Evolutionary conservation across 2,329 filamentous ascomycete species (phyloP), one percentile per base, ranked within the genome.

Genomic region (Didymella glomerata): DNA sequence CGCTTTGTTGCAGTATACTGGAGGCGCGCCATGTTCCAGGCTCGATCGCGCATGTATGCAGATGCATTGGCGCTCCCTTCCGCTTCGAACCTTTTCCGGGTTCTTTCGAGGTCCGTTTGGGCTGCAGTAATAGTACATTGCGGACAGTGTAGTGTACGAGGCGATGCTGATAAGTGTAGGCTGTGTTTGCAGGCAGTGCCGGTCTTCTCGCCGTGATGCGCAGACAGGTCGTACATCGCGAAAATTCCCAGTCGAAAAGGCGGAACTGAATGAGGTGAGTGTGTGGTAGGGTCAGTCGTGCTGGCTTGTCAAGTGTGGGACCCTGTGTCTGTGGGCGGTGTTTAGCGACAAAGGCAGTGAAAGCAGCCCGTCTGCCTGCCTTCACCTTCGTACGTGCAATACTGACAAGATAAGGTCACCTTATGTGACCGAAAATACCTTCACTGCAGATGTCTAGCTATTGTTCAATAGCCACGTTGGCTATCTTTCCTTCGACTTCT

Each of bases 171-270:
- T 16, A 63, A 64, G 40, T 74, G 70, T 16, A 73, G 48, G 9
- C 24, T 25, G 57, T 74, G 72, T 9, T 62, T 56, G 51, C 71
- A 74, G 32, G 48, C 62, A 24, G 58, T 68, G 22, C 70, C 69
- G 24, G 57, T 49, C 14, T 48, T 46, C 20, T 54, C 45, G 25
- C 38, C 44, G 60, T 70, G 69, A 38, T 63, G 38, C 44, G 48
- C 49, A 18, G 32, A 49, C 18, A 45, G 58, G 57, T 56, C 48
- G 57, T 57, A 50, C 40, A 20, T 32, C 11, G 38, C 20, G 18
- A 4, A 8, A 25, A 3, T 11, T 9, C 14, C 44, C 20, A 18
- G n/a, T 48, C 1, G 20, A 13, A 32, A 18, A 24, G 27, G 25
- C 40, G 3, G n/a, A 20, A n/a, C 18, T 25, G 32, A 25, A 42